Conservation (phyloP, 129 eudicot genomes). For the Saposhnikovia divaricata region DNA sequence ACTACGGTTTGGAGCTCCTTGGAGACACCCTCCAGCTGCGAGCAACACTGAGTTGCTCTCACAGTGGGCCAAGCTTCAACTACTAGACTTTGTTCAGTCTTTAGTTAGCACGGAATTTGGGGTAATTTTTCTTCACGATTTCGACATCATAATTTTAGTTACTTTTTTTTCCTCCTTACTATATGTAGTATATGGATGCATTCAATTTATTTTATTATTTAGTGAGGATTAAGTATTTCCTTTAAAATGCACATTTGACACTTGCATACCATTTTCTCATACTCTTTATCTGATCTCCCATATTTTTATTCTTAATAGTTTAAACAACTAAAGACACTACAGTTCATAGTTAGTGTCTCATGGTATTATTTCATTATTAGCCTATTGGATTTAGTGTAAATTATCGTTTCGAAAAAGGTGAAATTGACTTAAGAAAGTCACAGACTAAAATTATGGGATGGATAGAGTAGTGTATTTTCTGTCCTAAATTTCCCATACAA, state of each 20-base stretch:
- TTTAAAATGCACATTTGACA: neutral
- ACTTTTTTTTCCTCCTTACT: neutral
- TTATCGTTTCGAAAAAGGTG: too few species aligned
- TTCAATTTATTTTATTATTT: neutral
- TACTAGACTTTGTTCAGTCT: conserved; percentile 81
- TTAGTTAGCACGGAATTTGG: conserved; percentile 67
- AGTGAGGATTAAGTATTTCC: neutral
- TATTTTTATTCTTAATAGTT: neutral
- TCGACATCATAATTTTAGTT: neutral
- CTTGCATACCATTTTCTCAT: neutral
- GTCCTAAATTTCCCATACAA: neutral
- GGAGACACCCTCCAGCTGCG: conserved; percentile 79
- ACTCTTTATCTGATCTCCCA: neutral
- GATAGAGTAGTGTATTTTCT: neutral
- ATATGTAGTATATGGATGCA: too few species aligned
- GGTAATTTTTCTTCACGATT: conserved; percentile 35
- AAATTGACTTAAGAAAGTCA: neutral
- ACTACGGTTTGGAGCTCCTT: conserved; percentile 91
- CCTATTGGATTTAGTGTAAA: too few species aligned
- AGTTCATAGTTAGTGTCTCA: neutral
- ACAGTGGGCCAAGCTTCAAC: conserved; percentile 86
- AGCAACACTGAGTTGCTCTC: conserved; percentile 30
- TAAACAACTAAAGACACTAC: neutral
- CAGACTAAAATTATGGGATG: neutral
- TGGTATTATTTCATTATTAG: neutral